phyloP scores from a whole-genome alignment of 2,329 filamentous ascomycete genomes.

The Claviceps africana region DNA sequence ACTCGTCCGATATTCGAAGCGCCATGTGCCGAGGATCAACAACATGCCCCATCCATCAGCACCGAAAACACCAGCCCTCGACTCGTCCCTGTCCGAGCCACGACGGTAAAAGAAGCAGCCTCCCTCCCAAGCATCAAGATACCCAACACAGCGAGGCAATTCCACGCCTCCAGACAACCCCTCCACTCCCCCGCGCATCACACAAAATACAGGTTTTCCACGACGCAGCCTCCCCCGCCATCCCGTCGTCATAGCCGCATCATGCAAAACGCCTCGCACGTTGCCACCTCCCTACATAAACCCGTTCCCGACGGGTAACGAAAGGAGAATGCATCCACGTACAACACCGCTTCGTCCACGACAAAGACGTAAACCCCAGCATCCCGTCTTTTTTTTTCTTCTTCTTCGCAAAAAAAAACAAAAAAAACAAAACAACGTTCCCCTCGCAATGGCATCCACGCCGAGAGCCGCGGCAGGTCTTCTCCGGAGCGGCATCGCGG shows the following conservation, averaged over 20 bases:
- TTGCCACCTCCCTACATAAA: background rate
- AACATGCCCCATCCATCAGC: no score
- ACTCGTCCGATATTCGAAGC: no score
- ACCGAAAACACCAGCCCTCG: no score
- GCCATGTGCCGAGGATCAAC: no score
- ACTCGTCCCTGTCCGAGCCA: no score
- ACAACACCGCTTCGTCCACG: background rate
- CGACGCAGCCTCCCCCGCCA: background rate
- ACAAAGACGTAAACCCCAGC: background rate
- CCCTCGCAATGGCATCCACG: background rate
- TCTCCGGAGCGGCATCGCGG: constrained; percentile 4
- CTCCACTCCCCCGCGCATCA: background rate
- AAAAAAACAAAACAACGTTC: no score
- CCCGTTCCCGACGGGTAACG: no score
- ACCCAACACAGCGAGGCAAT: no score
- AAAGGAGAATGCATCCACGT: background rate
- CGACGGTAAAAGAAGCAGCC: no score
- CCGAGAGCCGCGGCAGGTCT: background rate
- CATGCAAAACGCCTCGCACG: background rate
- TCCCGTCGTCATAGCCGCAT: constrained; percentile 3
- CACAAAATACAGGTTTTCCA: background rate
- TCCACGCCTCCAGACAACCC: no score
- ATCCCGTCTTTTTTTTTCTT: no score
- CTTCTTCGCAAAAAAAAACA: background rate
- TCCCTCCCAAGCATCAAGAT: no score